phyloP scores from a whole-genome alignment of 192 early-diverging fungal species.

The Funneliformis geosporum region DNA sequence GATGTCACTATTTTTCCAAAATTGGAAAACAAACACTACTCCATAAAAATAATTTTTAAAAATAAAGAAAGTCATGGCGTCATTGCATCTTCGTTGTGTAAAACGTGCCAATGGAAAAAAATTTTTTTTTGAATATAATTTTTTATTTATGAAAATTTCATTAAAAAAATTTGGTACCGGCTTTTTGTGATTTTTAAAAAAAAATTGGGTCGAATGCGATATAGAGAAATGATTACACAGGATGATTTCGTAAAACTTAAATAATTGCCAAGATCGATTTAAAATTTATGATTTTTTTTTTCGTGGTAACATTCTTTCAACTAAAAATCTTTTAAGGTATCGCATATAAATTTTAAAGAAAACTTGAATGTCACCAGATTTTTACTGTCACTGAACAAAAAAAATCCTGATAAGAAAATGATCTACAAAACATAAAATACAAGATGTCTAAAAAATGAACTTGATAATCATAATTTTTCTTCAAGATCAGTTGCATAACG shows the following conservation, averaged over 20 bases:
- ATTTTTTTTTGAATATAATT: background rate
- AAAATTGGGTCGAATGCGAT: too few relatives aligned
- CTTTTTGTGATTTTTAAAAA: background rate
- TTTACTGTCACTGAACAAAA: background rate
- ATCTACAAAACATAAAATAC: too few relatives aligned
- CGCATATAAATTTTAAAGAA: too few relatives aligned
- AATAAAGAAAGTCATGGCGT: background rate
- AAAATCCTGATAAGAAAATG: background rate
- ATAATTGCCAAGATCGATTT: too few relatives aligned
- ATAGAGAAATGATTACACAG: too few relatives aligned
- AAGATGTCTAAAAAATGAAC: too few relatives aligned
- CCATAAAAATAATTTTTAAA: slow-evolving; percentile 2
- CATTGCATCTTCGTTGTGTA: background rate
- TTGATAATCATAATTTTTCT: background rate
- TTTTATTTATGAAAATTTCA: background rate
- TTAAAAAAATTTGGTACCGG: too few relatives aligned
- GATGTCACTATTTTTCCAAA: background rate
- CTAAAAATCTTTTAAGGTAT: background rate
- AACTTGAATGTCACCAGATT: background rate
- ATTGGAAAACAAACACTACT: background rate
- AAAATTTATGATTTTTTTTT: too few relatives aligned
- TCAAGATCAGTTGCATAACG: background rate
- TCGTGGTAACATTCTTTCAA: too few relatives aligned
- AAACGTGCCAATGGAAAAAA: background rate
- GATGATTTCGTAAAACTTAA: too few relatives aligned